A percentile compares a stretch with the other conserved stretches of the same genome.
phyloP scores from a whole-genome alignment of 1,139 yeast species.

The Groenewaldozyma sp. region DNA sequence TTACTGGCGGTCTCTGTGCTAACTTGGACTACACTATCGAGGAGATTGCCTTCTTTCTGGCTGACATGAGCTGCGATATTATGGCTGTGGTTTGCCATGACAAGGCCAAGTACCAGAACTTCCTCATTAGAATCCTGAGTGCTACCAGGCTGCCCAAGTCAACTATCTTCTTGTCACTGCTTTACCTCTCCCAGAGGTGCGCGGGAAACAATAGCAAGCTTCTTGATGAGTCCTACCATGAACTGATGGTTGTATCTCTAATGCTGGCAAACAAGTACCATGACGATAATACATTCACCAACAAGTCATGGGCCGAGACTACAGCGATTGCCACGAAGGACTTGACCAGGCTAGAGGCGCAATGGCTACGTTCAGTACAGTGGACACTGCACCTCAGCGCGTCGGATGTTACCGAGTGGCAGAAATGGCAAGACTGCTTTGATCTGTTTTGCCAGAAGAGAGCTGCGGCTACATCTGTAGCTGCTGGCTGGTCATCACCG shows the following conservation, averaged over 20 bases:
- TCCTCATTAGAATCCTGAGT: slow-evolving; percentile 58
- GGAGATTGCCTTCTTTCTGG: slow-evolving; percentile 66
- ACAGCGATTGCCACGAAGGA: slow-evolving; percentile 60
- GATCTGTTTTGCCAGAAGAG: slow-evolving; percentile 12
- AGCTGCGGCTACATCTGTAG: slow-evolving; percentile 1
- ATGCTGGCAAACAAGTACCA: slow-evolving; percentile 88
- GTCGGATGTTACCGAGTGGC: slow-evolving; percentile 29
- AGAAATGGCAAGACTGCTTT: slow-evolving; percentile 33
- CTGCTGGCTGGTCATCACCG: slow-evolving; percentile 3
- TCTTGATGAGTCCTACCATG: slow-evolving; percentile 37
- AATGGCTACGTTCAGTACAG: slow-evolving; percentile 47
- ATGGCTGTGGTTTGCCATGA: slow-evolving; percentile 24
- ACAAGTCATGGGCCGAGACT: slow-evolving; percentile 92
- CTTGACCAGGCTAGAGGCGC: slow-evolving; percentile 59
- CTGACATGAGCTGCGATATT: slow-evolving; percentile 58
- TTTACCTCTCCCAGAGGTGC: slow-evolving; percentile 51
- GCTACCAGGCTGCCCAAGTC: slow-evolving; percentile 88
- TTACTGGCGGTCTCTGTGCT: slow-evolving; percentile 65
- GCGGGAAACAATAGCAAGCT: slow-evolving; percentile 25
- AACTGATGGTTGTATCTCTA: slow-evolving; percentile 58
- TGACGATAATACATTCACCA: slow-evolving; percentile 94
- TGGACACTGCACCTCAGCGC: slow-evolving; percentile 28
- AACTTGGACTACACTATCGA: slow-evolving; percentile 70
- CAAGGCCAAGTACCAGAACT: slow-evolving; percentile 40
- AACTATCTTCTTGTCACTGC: slow-evolving; percentile 69